Evolutionary conservation across 2,329 filamentous ascomycete species (phyloP), one percentile per base, ranked within the genome.

Genomic region (Sodiomyces alkalinus): DNA sequence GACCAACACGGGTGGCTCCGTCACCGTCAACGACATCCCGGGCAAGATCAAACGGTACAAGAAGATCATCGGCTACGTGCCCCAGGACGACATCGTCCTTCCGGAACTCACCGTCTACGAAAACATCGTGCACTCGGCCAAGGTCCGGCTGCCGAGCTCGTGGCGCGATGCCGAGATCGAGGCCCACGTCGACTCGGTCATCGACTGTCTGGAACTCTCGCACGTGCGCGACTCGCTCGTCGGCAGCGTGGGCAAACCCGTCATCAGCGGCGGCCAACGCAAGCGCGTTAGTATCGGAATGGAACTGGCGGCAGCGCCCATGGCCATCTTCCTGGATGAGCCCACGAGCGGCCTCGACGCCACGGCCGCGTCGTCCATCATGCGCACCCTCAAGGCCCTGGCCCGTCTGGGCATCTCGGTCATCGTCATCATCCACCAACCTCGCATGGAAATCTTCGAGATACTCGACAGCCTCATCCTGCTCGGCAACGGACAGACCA

Each of bases 1-100:
- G 1, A 54, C 48, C 19, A 56, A 63, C 33, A 71, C 63, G 1
- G 50, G 53, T 1, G 68, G 68, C 3, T 38, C 50, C 1, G 60
- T 68, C 16, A 61, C 58, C 26, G 56, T 72, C 36, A 73, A 72
- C 35, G 60, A 59, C n/a, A 48, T 52, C 4, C 51, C 58, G 0
- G 55, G 58, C 9, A 56, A 55, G 35, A 53, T 66, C 46, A 54
- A 54, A 40, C 49, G 51, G 22, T 72, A 68, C 44, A 70, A 66
- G 44, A 69, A 71, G 41, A 51, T 72, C 32, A 69, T 73, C 16
- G 68, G 68, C 14, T 73, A 71, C 33, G 68, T 74, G 3, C 68
- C 69, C 2, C 68, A 74, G 39, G 65, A 74, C 35, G 70, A 74
- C 41, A 58, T 74, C 16, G 58, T 74, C 3, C 52, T 72, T 7